Percentiles rank a stretch among this genome's conserved stretches.
Evolutionary conservation across 1,284 basidiomycete species (phyloP).

Genomic region (Tilletia walkeri): DNA sequence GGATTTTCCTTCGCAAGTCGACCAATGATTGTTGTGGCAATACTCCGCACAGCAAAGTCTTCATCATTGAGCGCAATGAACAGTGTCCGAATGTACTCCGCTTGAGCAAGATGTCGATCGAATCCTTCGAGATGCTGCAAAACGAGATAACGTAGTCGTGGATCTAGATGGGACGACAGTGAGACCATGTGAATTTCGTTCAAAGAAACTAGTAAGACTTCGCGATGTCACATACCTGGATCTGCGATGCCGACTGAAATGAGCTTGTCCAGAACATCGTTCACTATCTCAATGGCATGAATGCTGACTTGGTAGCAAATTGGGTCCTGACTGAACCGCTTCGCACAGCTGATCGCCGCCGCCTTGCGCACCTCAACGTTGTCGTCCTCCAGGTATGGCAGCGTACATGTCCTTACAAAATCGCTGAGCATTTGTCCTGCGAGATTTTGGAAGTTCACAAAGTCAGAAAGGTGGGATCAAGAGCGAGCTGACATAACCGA

Average conservation of each 20-base stretch:
- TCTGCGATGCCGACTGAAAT: conserved; percentile 96
- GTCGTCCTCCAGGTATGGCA: conserved; percentile 94
- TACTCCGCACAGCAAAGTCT: conserved; percentile 86
- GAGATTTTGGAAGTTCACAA: background rate
- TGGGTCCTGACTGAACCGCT: conserved; percentile 85
- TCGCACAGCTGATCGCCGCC: conserved; percentile 86
- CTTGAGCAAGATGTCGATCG: conserved; percentile 96
- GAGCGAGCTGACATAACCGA: too few species aligned
- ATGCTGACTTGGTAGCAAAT: conserved; percentile 95
- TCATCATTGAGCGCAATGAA: conserved; percentile 99
- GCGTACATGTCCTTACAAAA: conserved; percentile 86
- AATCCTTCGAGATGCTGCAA: conserved; percentile 85
- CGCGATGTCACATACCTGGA: conserved; percentile 65
- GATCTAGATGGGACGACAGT: conserved; percentile 22
- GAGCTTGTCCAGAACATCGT: conserved; percentile 94
- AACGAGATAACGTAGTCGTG: conserved; percentile 60
- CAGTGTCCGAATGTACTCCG: conserved; percentile 92
- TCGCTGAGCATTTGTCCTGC: conserved; percentile 80
- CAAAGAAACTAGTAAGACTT: too few species aligned
- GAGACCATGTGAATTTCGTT: background rate
- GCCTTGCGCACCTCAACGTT: conserved; percentile 82
- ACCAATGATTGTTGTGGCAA: conserved; percentile 87
- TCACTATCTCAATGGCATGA: conserved; percentile 95
- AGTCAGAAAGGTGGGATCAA: too few species aligned
- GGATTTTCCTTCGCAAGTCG: conserved; percentile 93